Base-by-base conservation (phyloP, 805 yeast species). In the Nakazawaea pomicola region DNA sequence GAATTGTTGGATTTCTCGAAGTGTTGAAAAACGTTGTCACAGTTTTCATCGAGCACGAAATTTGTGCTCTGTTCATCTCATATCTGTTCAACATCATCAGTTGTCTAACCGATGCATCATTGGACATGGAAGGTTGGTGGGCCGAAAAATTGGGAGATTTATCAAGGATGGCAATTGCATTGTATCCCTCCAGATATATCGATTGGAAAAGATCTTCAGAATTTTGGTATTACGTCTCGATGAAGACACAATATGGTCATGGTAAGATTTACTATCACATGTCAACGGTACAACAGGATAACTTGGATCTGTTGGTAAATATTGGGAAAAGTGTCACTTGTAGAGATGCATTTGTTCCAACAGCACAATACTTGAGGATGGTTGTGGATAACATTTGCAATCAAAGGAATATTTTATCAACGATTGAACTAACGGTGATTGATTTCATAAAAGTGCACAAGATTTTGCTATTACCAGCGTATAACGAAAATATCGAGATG, bases 151-250 rank as follows among this genome's bases (percentile, higher is more conserved):
- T 87, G 38, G 96, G 95, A 27, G 96, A 87, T 56, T 64, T 87
- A 48, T 81, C 91, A 27, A 65, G 95, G 54, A 85, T 87, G 89
- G 91, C 95, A 9, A 85, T 87, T 50, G 93, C 95, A 0, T 64
- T 86, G 32, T 85, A 84, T 52, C 81, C 89, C 6, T 80, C 89
- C 2, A 74, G 83, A 38, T 82, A 76, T 55, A 83, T 85, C 48
- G 95, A 87, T 58, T 87, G 96, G 96, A 83, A 85, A 56, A 60
- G 80, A 15, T 74, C 87, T 43, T 83, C 95, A 1, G 89, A 84
- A 57, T 78, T 78, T 56, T 87, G 96, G 96, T 87, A 87, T 53
- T 68, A 76, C 19, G 68, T 77, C 20, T 80, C 95, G 3, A 74
- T 84, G 76, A 74, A 76, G 49, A 74, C 83, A 12, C 78, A 80